These are phyloP conservation scores for Scytalidium lignicola DNA, from an alignment of 2,329 filamentous ascomycete species.

Conservation along the genomic window DNA sequence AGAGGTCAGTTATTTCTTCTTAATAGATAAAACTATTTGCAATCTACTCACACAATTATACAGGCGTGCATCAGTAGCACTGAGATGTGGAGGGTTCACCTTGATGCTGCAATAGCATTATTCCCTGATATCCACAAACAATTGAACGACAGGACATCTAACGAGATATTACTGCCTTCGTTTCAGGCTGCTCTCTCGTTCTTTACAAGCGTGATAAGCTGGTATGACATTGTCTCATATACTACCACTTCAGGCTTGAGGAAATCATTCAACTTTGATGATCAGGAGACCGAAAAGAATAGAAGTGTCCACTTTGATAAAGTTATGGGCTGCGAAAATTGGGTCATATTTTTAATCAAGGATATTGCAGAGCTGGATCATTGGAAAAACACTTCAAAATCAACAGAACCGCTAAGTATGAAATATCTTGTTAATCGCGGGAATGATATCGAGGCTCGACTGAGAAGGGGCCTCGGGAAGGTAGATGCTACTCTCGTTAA, in stretches of 20 bases:
- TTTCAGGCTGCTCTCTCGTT: slow-evolving; percentile 45
- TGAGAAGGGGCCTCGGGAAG: slow-evolving; percentile 5
- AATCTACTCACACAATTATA: neutral
- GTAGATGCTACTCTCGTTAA: neutral
- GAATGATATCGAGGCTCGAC: slow-evolving; percentile 15
- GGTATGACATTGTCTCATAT: slow-evolving; percentile 44
- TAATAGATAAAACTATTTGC: too few relatives aligned
- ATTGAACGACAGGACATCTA: neutral
- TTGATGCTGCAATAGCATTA: slow-evolving; percentile 43
- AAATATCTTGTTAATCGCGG: slow-evolving; percentile 38
- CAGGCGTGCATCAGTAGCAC: slow-evolving; percentile 32
- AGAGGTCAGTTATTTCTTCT: slow-evolving; percentile 8
- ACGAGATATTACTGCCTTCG: slow-evolving; percentile 14
- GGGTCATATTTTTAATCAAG: slow-evolving; percentile 46
- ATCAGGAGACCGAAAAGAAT: slow-evolving; percentile 11
- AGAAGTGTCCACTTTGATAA: slow-evolving; percentile 37
- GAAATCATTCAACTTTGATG: slow-evolving; percentile 3
- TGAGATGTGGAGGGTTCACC: slow-evolving; percentile 45
- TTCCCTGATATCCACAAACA: slow-evolving; percentile 34
- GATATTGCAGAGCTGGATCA: slow-evolving; percentile 46
- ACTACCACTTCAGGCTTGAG: slow-evolving; percentile 36
- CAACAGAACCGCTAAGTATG: slow-evolving; percentile 36
- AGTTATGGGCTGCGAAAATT: slow-evolving; percentile 50
- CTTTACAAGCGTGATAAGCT: slow-evolving; percentile 41
- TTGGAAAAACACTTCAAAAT: slow-evolving; percentile 49